These are phyloP conservation scores for Aureobasidium sp. DNA, from an alignment of 2,329 filamentous ascomycete genomes.

Conservation along the genomic window DNA sequence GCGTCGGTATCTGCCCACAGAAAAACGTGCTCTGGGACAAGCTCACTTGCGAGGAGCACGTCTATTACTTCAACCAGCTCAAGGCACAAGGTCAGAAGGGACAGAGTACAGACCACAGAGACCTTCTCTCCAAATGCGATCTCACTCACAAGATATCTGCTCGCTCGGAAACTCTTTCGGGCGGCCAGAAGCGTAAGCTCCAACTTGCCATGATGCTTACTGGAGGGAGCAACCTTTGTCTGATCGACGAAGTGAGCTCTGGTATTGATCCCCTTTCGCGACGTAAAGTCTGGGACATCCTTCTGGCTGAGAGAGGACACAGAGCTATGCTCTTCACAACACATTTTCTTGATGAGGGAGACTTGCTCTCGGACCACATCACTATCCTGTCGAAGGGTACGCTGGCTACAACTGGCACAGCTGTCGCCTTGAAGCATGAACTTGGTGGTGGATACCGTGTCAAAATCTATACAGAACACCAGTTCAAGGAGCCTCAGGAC, in stretches of 20 bases:
- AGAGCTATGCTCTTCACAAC: slow-evolving; percentile 83
- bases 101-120: slow-evolving; percentile 49
- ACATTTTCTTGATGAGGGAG: slow-evolving; percentile 89
- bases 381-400: slow-evolving; percentile 78
- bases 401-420: slow-evolving; percentile 72
- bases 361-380: slow-evolving; percentile 80
- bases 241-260: slow-evolving; percentile 83
- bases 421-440: slow-evolving; percentile 73
- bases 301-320: slow-evolving; percentile 71
- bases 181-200: slow-evolving; percentile 85
- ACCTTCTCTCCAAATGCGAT: slow-evolving; percentile 63
- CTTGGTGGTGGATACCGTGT: slow-evolving; percentile 80
- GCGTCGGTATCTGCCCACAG: slow-evolving; percentile 80
- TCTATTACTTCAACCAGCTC: slow-evolving; percentile 72
- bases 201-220: slow-evolving; percentile 95
- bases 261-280: slow-evolving; percentile 80
- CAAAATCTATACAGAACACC: slow-evolving; percentile 53
- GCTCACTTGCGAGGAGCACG: slow-evolving; percentile 76
- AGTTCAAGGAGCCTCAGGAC: slow-evolving; percentile 33
- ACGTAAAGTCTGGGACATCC: slow-evolving; percentile 88
- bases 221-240: slow-evolving; percentile 78
- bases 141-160: slow-evolving; percentile 65
- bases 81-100: slow-evolving; percentile 55
- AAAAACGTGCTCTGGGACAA: slow-evolving; percentile 93
- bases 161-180: slow-evolving; percentile 67